These are phyloP conservation scores for Globisporangium sylvaticum DNA, from an alignment of 352 stramenopile species.

Conservation along the genomic window DNA sequence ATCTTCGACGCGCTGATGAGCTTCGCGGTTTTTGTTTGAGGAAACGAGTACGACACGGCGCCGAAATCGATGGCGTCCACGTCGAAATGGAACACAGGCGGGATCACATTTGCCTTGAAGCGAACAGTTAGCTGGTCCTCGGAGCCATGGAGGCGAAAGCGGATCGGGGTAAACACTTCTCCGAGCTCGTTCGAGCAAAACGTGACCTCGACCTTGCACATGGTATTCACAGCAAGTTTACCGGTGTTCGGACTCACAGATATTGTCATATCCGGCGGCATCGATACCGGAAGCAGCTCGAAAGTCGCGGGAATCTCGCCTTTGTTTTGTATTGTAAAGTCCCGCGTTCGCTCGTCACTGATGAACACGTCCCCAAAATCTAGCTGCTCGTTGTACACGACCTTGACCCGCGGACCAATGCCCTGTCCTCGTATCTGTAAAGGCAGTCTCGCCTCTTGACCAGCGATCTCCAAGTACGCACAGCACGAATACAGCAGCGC, in stretches of 20 bases:
- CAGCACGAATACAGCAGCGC: conserved; percentile 78
- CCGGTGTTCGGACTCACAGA: conserved; percentile 44
- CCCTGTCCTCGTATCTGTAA: conserved; percentile 87
- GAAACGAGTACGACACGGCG: conserved; percentile 89
- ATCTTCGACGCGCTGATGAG: conserved; percentile 94
- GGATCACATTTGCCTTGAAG: conserved; percentile 90
- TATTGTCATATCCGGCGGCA: conserved; percentile 33
- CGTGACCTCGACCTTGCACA: conserved; percentile 77
- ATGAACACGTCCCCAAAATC: conserved; percentile 96
- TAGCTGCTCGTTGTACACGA: conserved; percentile 92
- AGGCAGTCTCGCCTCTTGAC: conserved; percentile 85
- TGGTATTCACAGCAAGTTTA: conserved; percentile 71
- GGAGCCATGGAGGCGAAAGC: conserved; percentile 85
- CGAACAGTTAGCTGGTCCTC: conserved; percentile 76
- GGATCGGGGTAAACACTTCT: conserved; percentile 82
- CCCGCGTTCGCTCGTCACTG: conserved; percentile 79
- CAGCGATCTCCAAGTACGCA: conserved; percentile 89
- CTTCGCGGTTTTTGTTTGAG: conserved; percentile 62
- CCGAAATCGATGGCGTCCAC: conserved; percentile 90
- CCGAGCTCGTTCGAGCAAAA: conserved; percentile 87
- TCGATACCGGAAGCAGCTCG: conserved; percentile 41
- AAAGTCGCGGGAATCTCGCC: conserved; percentile 91
- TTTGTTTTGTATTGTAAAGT: conserved; percentile 92
- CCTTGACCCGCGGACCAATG: conserved; percentile 90
- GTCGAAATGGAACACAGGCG: conserved; percentile 92